Conservation (phyloP, 2,329 filamentous ascomycete species). For the Diaporthe sp. region DNA sequence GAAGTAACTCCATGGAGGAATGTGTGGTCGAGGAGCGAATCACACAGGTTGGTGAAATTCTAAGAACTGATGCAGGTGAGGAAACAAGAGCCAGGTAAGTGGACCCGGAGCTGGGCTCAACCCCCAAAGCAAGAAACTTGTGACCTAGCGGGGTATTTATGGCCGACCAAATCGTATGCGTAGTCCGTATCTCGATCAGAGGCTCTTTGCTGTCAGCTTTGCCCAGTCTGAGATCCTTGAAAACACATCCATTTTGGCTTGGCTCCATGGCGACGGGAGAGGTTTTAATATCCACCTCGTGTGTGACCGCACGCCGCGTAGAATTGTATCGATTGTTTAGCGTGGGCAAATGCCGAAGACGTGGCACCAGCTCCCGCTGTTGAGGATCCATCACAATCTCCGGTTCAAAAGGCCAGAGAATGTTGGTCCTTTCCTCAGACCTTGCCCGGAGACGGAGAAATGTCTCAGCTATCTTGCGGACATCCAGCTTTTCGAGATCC, state of each 20-base stretch:
- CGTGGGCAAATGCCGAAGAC: constrained; percentile 39
- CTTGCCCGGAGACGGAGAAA: constrained; percentile 40
- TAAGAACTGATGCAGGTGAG: neutral
- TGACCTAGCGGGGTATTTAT: neutral
- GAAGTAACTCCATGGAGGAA: neutral
- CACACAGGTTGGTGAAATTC: neutral
- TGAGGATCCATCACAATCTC: constrained; percentile 45
- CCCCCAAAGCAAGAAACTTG: neutral
- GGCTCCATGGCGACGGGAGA: neutral
- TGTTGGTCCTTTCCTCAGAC: constrained; percentile 18
- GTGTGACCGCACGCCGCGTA: constrained; percentile 38
- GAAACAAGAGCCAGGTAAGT: neutral
- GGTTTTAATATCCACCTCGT: constrained; percentile 2
- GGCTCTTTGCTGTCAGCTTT: neutral
- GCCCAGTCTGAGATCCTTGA: neutral
- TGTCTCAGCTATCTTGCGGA: constrained; percentile 21
- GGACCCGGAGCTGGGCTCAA: neutral
- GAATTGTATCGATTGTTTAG: constrained; percentile 44
- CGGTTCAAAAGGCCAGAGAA: constrained; percentile 49
- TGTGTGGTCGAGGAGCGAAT: neutral
- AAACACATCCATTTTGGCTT: neutral
- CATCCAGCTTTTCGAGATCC: neutral
- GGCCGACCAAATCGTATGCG: neutral
- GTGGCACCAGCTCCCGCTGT: constrained; percentile 48
- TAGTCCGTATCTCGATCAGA: neutral